These are phyloP conservation scores for Fusarium albidum DNA, from an alignment of 2,329 filamentous ascomycete species.

Conservation along the genomic window DNA sequence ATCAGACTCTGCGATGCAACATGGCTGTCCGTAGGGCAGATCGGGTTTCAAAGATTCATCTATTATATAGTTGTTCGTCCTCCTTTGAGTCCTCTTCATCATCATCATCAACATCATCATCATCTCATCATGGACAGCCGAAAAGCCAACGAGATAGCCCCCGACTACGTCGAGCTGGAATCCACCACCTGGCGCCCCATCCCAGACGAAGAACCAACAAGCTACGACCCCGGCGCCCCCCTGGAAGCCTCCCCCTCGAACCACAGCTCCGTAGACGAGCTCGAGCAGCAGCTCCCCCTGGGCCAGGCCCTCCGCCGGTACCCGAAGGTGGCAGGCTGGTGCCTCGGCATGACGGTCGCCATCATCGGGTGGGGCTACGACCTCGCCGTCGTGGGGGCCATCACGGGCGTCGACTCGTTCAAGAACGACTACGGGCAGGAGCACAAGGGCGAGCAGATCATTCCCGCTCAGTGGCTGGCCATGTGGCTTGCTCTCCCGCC, in stretches of 20 bases:
- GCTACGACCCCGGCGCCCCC: slow-evolving; percentile 10
- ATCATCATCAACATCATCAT: too few relatives aligned
- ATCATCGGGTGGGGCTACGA: slow-evolving; percentile 45
- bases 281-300: slow-evolving; percentile 33
- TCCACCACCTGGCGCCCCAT: slow-evolving; percentile 9
- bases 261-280: background rate
- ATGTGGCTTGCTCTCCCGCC: slow-evolving; percentile 39
- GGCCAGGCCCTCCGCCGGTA: slow-evolving; percentile 38
- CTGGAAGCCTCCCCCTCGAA: background rate
- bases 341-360: slow-evolving; percentile 38
- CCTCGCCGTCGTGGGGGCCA: slow-evolving; percentile 37
- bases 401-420: slow-evolving; percentile 42
- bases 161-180: slow-evolving; percentile 23
- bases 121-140: slow-evolving; percentile 6
- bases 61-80: too few relatives aligned
- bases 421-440: slow-evolving; percentile 40
- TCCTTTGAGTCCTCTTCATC: too few relatives aligned
- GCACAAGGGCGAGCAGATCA: slow-evolving; percentile 34
- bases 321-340: slow-evolving; percentile 40
- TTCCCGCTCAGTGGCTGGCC: slow-evolving; percentile 41
- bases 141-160: slow-evolving; percentile 5
- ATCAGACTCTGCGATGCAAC: too few relatives aligned
- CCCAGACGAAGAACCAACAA: slow-evolving; percentile 5
- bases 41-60: background rate
- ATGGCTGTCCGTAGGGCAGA: slow-evolving; percentile 1